Evolutionary conservation across 1,284 basidiomycete species (phyloP).

Genomic region (Grifola frondosa): DNA sequence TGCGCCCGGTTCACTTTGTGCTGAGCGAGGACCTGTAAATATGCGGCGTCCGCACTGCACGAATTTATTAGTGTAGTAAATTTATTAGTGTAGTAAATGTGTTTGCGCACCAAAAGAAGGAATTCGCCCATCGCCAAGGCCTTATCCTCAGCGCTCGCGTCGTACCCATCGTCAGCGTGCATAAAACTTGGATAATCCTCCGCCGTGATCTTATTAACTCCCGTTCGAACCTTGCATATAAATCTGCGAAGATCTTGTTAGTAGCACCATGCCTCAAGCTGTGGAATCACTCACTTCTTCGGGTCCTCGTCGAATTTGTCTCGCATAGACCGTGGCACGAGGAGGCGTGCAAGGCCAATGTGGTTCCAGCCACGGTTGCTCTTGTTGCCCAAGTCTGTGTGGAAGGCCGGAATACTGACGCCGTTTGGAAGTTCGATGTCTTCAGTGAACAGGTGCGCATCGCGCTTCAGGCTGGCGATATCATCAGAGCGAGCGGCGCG

Average conservation of each 20-base stretch:
- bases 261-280: neutral
- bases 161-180: neutral
- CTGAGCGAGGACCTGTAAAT: slow-evolving; percentile 5
- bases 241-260: neutral
- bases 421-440: too few relatives aligned
- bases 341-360: neutral
- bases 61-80: neutral
- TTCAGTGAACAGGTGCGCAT: too few relatives aligned
- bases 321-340: neutral
- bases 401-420: too few relatives aligned
- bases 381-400: neutral
- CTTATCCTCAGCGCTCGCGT: too few relatives aligned
- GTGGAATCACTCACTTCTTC: neutral
- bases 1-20: neutral
- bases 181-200: neutral
- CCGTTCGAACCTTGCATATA: neutral
- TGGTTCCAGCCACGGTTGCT: slow-evolving; percentile 7
- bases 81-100: too few relatives aligned
- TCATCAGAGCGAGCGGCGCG: too few relatives aligned
- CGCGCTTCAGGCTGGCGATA: too few relatives aligned
- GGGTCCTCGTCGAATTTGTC: slow-evolving; percentile 1
- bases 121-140: too few relatives aligned
- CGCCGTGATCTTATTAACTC: neutral
- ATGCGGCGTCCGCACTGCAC: slow-evolving; percentile 1
- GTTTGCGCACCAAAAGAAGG: too few relatives aligned